These are phyloP conservation scores for Alloteropsis angusta DNA, from an alignment of 202 grass and related monocot species.

Conservation along the genomic window DNA sequence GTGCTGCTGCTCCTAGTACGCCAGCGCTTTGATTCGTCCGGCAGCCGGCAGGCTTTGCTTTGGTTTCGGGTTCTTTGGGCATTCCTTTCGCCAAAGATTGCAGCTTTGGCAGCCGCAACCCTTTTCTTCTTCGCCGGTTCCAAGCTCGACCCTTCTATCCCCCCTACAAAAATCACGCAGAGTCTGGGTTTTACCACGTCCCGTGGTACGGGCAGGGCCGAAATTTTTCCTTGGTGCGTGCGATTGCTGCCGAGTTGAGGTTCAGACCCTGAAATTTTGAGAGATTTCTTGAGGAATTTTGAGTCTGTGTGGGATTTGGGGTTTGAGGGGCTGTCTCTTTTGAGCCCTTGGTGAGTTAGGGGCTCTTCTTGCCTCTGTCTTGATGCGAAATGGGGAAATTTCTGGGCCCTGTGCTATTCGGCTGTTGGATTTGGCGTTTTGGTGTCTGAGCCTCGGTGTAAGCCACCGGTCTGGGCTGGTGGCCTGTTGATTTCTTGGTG, in stretches of 20 bases:
- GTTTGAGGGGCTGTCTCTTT: constrained; percentile 25
- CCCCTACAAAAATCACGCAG: constrained; percentile 28
- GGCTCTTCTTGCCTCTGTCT: background rate
- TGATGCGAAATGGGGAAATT: constrained; percentile 27
- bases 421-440: constrained; percentile 28
- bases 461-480: constrained; percentile 22
- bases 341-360: constrained; percentile 15
- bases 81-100: constrained; percentile 48
- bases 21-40: constrained; percentile 33
- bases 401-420: constrained; percentile 9
- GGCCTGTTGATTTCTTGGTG: constrained; percentile 27
- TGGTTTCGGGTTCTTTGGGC: constrained; percentile 20
- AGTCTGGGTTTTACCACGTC: background rate
- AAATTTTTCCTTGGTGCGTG: constrained; percentile 16
- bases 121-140: constrained; percentile 28
- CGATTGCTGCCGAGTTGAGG: constrained; percentile 18
- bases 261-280: constrained; percentile 2
- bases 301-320: constrained; percentile 20
- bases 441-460: constrained; percentile 19
- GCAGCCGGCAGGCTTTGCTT: constrained; percentile 36
- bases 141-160: constrained; percentile 18
- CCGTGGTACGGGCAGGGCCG: background rate
- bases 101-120: constrained; percentile 46
- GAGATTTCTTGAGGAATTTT: constrained; percentile 28
- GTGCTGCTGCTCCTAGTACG: background rate